Conservation (phyloP, 495 filamentous ascomycete genomes). For the Hypoxylon perforatum region DNA sequence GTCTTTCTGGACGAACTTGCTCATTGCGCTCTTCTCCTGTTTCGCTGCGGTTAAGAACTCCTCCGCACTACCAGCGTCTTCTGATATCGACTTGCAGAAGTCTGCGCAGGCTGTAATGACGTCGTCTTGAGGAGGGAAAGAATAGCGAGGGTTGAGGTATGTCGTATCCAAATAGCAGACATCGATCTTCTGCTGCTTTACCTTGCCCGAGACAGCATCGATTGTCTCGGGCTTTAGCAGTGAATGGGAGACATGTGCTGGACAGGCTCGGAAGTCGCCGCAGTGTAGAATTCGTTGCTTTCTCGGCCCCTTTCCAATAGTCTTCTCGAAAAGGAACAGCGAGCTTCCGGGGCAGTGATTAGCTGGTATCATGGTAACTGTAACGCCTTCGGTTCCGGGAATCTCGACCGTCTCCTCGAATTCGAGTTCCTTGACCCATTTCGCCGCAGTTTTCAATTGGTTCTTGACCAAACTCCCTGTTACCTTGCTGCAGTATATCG, state of each 20-base stretch:
- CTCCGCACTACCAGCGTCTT: slow-evolving; percentile 44
- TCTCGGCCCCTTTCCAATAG: slow-evolving; percentile 66
- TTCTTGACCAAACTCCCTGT: slow-evolving; percentile 90
- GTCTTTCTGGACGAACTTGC: slow-evolving; percentile 56
- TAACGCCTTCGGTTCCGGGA: slow-evolving; percentile 79
- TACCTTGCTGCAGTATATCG: slow-evolving; percentile 94
- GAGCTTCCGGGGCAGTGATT: slow-evolving; percentile 98
- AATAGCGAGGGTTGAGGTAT: slow-evolving; percentile 94
- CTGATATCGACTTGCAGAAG: slow-evolving; percentile 75
- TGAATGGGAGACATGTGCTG: slow-evolving; percentile 86
- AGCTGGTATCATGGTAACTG: slow-evolving; percentile 93
- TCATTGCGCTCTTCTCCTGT: slow-evolving; percentile 48
- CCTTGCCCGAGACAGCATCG: slow-evolving; percentile 74
- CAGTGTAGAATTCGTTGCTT: slow-evolving; percentile 89
- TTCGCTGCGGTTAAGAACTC: slow-evolving; percentile 37
- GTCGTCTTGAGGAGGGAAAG: slow-evolving; percentile 88
- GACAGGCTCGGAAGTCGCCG: slow-evolving; percentile 93
- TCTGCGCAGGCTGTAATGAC: slow-evolving; percentile 89
- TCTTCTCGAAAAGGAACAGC: slow-evolving; percentile 90
- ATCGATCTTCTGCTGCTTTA: slow-evolving; percentile 86
- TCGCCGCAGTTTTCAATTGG: slow-evolving; percentile 85
- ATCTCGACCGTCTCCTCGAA: slow-evolving; percentile 87
- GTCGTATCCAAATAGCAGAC: slow-evolving; percentile 97
- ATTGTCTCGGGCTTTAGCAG: slow-evolving; percentile 78
- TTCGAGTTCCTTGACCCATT: slow-evolving; percentile 85